phyloP scores from a whole-genome alignment of 2,329 filamentous ascomycete species.

The Dactylonectria macrodidyma region DNA sequence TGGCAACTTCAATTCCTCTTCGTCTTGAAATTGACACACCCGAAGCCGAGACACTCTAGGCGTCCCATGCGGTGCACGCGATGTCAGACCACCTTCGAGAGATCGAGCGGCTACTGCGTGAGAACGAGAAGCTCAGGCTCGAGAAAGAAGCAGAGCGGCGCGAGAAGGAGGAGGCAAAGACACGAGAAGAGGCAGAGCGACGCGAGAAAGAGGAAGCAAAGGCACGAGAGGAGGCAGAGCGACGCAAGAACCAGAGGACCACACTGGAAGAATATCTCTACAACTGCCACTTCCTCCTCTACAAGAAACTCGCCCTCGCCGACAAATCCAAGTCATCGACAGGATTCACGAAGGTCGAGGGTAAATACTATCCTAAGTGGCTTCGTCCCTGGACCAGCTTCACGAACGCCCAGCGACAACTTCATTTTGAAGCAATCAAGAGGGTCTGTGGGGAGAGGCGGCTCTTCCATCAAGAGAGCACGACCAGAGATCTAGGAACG shows the following conservation, averaged over 20 bases:
- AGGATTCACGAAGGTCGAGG: conserved; percentile 34
- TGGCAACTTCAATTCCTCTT: conserved; percentile 9
- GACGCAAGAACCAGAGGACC: conserved; percentile 24
- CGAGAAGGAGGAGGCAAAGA: conserved; percentile 8
- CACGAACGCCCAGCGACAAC: conserved; percentile 16
- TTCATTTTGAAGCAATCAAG: conserved; percentile 34
- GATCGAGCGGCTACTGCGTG: conserved; percentile 10
- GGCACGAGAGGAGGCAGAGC: too few relatives aligned
- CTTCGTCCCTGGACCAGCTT: conserved; percentile 38
- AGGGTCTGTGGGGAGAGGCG: conserved; percentile 23
- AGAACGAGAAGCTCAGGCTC: conserved; percentile 8
- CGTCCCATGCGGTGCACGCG: not conserved
- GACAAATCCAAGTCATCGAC: conserved; percentile 15
- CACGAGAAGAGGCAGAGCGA: conserved; percentile 4
- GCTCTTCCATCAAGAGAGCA: conserved; percentile 32
- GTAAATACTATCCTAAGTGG: conserved; percentile 40
- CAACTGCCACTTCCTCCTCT: conserved; percentile 36
- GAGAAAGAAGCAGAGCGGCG: conserved; percentile 7
- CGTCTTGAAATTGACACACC: conserved; percentile 4
- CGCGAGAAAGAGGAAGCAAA: conserved; percentile 1
- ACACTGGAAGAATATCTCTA: conserved; percentile 36
- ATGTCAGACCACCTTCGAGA: conserved; percentile 6
- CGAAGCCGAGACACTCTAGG: conserved; percentile 4
- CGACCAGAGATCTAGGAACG: conserved; percentile 9
- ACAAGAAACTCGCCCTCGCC: conserved; percentile 27